Base-by-base conservation (phyloP, 352 stramenopile genomes). In the Pythium pyrilobum region DNA sequence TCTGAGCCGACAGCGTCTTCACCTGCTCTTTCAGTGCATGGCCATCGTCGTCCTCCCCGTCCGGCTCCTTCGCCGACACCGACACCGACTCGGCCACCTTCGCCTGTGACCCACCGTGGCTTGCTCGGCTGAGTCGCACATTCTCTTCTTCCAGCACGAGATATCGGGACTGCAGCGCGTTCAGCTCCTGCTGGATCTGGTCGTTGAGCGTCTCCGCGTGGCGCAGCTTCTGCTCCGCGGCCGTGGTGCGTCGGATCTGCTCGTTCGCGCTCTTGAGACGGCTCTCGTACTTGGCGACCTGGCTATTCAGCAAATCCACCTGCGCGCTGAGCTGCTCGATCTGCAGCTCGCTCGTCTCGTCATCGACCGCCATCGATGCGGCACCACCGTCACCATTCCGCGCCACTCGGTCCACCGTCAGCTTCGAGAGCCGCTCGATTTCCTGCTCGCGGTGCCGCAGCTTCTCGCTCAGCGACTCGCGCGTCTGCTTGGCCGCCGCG, bases 211-310 rank as follows among this genome's bases (percentile, higher is more conserved):
- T 25, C 24, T 88, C 77, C 16, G 70, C 58, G 62, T 85, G 59
- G 23, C 71, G 84, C 13, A 93, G 50, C 28, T 85, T 80, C 11
- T 90, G 65, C 3, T 76, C 69, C 1, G 90, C 53, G 15, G 31
- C 42, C 12, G 54, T 67, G 40, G 74, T 74, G 1, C 64, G 66
- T 27, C 43, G 54, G 27, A 87, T 69, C 46, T 87, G 69, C 21
- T 87, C 64, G 23, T 71, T 75, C 1, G 77, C 68, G 21, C 85
- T 75, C 50, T 77, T 80, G 2, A 93, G 58, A 31, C 77, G 74
- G n/a, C 61, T 64, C 44, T 93, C 83, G 52, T 93, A 91, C 61
- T 87, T 91, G 23, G 72, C 77, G 21, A 91, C 80, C 42, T 93
- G 81, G 40, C 79, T 79, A 52, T 89, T 93, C 11, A 93, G 57